Evolutionary conservation across 192 early-diverging fungal species (phyloP).

Genomic region (Mortierella claussenii): DNA sequence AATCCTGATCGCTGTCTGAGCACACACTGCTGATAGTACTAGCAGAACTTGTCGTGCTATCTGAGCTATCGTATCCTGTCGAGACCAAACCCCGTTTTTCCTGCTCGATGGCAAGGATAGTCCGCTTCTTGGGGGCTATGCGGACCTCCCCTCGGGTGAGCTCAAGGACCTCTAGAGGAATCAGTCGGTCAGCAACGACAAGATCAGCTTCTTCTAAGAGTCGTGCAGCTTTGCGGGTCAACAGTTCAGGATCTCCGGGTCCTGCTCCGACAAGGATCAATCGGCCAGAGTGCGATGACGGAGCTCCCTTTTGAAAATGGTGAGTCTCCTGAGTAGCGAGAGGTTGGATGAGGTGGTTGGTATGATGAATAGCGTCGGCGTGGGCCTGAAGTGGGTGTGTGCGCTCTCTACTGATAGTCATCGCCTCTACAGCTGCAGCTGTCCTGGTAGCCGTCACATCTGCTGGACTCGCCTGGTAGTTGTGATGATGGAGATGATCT

Average conservation of each 20-base stretch:
- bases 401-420: no score
- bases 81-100: not conserved
- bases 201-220: slow-evolving; percentile 78
- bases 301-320: no score
- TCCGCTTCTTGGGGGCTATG: slow-evolving; percentile 66
- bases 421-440: not conserved
- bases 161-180: slow-evolving; percentile 68
- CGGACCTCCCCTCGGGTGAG: slow-evolving; percentile 65
- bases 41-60: not conserved
- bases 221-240: slow-evolving; percentile 77
- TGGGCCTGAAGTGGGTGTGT: no score
- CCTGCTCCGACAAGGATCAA: slow-evolving; percentile 85
- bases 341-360: not conserved
- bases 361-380: not conserved
- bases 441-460: not conserved
- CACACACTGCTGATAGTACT: not conserved
- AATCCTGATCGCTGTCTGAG: slow-evolving; percentile 1
- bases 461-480: not conserved
- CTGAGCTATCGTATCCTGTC: not conserved
- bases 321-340: no score
- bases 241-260: slow-evolving; percentile 82
- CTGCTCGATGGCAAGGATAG: slow-evolving; percentile 13
- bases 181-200: slow-evolving; percentile 85
- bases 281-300: slow-evolving; percentile 1
- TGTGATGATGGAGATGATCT: no score